Conservation (phyloP, 192 early-diverging fungal genomes). For the Coemansia asiatica region DNA sequence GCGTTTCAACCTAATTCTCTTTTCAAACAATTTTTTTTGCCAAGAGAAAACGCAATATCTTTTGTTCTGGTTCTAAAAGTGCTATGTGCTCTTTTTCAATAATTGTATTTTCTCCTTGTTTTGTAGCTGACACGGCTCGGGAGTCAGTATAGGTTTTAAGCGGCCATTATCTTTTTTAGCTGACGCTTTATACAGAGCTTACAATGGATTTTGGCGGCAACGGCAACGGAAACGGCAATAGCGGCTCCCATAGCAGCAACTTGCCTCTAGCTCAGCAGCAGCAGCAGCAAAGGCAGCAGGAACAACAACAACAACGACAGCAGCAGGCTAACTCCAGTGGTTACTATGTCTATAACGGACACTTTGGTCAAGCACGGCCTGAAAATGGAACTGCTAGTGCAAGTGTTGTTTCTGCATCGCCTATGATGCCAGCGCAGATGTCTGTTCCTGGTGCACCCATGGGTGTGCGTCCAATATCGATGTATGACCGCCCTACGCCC, state of each 20-base stretch:
- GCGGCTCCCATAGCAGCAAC: conserved; percentile 26
- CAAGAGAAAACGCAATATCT: background rate
- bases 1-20: background rate
- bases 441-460: conserved; percentile 15
- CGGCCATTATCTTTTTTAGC: background rate
- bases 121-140: background rate
- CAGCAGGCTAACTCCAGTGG: conserved; percentile 13
- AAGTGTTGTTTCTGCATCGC: conserved; percentile 4
- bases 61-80: background rate
- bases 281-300: conserved; percentile 8
- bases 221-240: conserved; percentile 8
- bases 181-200: background rate
- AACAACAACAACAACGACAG: conserved; percentile 10
- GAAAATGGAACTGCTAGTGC: conserved; percentile 4
- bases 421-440: conserved; percentile 20
- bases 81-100: background rate
- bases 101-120: background rate
- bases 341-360: conserved; percentile 31
- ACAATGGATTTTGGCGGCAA: conserved; percentile 27
- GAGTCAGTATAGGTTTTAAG: background rate
- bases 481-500: conserved; percentile 16
- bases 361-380: conserved; percentile 21
- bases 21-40: background rate
- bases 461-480: conserved; percentile 25
- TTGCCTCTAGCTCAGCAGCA: conserved; percentile 24